Percentiles rank a stretch among this genome's conserved stretches.
Conservation (phyloP, 805 yeast species). For the Metschnikowia lachancei region DNA sequence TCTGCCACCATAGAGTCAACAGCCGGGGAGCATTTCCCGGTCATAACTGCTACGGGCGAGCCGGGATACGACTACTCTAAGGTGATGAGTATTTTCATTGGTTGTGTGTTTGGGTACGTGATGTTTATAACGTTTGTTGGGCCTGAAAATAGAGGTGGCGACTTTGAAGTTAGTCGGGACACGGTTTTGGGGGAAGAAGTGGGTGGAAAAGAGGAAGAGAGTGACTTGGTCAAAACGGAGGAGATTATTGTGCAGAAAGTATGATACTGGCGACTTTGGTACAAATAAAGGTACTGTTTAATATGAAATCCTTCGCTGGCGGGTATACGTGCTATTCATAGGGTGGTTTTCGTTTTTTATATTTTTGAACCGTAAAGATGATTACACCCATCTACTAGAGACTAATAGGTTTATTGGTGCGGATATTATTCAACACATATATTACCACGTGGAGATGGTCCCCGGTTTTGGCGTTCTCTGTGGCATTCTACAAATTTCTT, state of each 20-base stretch:
- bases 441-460: too few relatives aligned
- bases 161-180: slow-evolving; percentile 17
- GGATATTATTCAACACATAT: too few relatives aligned
- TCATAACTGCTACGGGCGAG: slow-evolving; percentile 23
- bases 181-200: slow-evolving; percentile 12
- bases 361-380: too few relatives aligned
- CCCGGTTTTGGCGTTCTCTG: too few relatives aligned
- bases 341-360: too few relatives aligned
- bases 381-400: too few relatives aligned
- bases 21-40: slow-evolving; percentile 58
- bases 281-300: too few relatives aligned
- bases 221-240: slow-evolving; percentile 9
- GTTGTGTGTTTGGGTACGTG: slow-evolving; percentile 57
- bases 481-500: too few relatives aligned
- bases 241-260: slow-evolving; percentile 5
- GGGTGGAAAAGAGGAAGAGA: slow-evolving; percentile 8
- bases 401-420: too few relatives aligned
- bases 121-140: slow-evolving; percentile 53
- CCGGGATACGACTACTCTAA: slow-evolving; percentile 54
- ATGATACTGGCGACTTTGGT: too few relatives aligned
- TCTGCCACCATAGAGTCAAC: slow-evolving; percentile 69
- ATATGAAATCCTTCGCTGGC: too few relatives aligned
- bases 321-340: too few relatives aligned
- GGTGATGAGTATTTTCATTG: slow-evolving; percentile 69
- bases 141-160: slow-evolving; percentile 45